phyloP scores from a whole-genome alignment of 1,284 basidiomycete species.

The Gymnopus androsaceus region DNA sequence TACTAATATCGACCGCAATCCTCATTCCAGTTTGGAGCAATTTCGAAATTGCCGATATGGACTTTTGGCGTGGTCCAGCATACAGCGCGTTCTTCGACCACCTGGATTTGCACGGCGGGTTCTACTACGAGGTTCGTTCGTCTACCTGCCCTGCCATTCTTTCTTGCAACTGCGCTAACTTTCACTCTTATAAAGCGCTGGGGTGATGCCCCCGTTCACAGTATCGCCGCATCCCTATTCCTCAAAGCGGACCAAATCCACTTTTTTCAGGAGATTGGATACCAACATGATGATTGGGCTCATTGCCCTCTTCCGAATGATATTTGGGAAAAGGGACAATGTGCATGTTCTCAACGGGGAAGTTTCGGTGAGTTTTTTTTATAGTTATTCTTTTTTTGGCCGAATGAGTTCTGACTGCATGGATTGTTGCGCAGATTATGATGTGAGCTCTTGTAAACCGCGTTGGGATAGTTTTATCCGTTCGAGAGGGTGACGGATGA shows the following conservation, averaged over 20 bases:
- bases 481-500: background rate
- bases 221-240: slow-evolving; percentile 67
- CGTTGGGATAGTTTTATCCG: slow-evolving; percentile 9
- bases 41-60: slow-evolving; percentile 70
- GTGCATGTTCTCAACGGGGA: slow-evolving; percentile 43
- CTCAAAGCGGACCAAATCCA: slow-evolving; percentile 63
- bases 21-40: slow-evolving; percentile 58
- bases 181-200: slow-evolving; percentile 42
- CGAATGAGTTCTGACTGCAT: background rate
- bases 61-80: slow-evolving; percentile 67
- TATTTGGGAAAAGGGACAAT: slow-evolving; percentile 43
- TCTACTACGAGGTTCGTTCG: slow-evolving; percentile 62
- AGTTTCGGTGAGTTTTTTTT: slow-evolving; percentile 39
- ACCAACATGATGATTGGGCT: slow-evolving; percentile 53
- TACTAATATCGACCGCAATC: background rate
- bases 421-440: slow-evolving; percentile 1
- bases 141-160: too few relatives aligned
- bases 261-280: slow-evolving; percentile 58
- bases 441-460: slow-evolving; percentile 12
- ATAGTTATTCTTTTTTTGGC: background rate
- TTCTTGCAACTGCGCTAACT: too few relatives aligned
- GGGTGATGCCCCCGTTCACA: slow-evolving; percentile 79
- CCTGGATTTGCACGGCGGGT: slow-evolving; percentile 69
- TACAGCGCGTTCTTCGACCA: slow-evolving; percentile 73
- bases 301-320: slow-evolving; percentile 51